Evolutionary conservation across 345 rosid species (phyloP), one percentile per base, ranked within the genome.

Genomic region (Pistacia atlantica): DNA sequence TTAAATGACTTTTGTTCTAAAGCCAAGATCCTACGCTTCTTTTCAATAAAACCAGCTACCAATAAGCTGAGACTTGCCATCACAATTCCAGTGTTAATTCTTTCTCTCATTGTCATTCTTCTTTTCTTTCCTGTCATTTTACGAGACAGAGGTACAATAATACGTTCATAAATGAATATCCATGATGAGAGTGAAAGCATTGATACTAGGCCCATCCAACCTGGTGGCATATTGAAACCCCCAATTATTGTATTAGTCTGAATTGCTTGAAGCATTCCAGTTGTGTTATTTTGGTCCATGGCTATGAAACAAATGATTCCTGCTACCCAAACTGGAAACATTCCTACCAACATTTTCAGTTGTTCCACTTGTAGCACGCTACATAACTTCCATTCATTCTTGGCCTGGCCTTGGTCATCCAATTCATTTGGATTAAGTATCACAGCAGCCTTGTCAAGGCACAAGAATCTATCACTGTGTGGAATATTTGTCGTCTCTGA

Each of bases 161-260:
- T 52, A 1, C 77, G 73, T 69, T 93, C 95, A 51, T 93, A 93
- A 17, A 85, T 25, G 75, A 86, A 74, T 67, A 93, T 89, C 95
- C 95, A 90, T 67, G 71, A 13, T 0, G 98, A 87, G 12, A 93
- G 92, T 33, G 86, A 75, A 16, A 93, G 75, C 95, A 93, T 90
- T 0, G 91, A 79, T 48, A 74, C 62, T 1, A 93, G 88, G 20
- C 86, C 82, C 88, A 90, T 84, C 98, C 97, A 91, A 28, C 86
- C 89, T 18, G 94, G 92, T 2, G 97, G 98, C 46, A 91, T 25
- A 25, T 75, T 42, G 77, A 91, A 88, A 31, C 72, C 14, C 22
- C 80, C 83, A 2, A 88, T 1, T 0, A 9, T 33, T 59, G 73
- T 85, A 77, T 79, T 77, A n/a, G 80, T 80, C 65, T 91, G 92